Evolutionary conservation across 768 basidiomycete species (phyloP).

Genomic region (Tephrocybe sp.): DNA sequence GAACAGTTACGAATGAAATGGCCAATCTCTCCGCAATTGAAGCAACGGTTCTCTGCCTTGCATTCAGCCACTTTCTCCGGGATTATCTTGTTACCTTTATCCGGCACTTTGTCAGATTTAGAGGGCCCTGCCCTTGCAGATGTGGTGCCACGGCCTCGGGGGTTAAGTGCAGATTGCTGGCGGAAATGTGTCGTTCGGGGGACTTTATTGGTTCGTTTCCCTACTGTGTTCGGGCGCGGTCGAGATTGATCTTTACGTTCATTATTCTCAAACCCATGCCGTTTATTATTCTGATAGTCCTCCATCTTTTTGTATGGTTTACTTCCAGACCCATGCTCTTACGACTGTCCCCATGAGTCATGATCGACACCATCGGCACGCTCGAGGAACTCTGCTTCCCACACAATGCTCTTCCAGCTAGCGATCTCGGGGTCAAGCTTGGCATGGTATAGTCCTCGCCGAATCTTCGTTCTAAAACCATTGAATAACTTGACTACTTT

Average conservation of each 20-base stretch:
- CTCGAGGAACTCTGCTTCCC: conserved; percentile 24
- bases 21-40: conserved; percentile 4
- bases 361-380: conserved; percentile 10
- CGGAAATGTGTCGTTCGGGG: too few relatives aligned
- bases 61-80: background rate
- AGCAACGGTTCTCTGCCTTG: conserved; percentile 5
- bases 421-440: conserved; percentile 24
- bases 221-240: background rate
- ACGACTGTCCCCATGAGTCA: background rate
- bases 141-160: too few relatives aligned
- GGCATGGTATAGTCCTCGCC: conserved; percentile 24
- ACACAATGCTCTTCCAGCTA: conserved; percentile 21
- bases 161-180: too few relatives aligned
- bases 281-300: too few relatives aligned
- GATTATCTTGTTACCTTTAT: background rate
- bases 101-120: background rate
- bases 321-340: too few relatives aligned
- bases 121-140: background rate
- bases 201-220: too few relatives aligned
- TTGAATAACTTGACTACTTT: conserved; percentile 31
- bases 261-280: background rate
- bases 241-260: background rate
- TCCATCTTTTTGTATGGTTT: too few relatives aligned
- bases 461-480: conserved; percentile 24
- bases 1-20: conserved; percentile 9